Percentiles rank a stretch among this genome's conserved stretches.
phyloP scores from a whole-genome alignment of 202 grass and related monocot genomes.

The Carex sylvatica region DNA sequence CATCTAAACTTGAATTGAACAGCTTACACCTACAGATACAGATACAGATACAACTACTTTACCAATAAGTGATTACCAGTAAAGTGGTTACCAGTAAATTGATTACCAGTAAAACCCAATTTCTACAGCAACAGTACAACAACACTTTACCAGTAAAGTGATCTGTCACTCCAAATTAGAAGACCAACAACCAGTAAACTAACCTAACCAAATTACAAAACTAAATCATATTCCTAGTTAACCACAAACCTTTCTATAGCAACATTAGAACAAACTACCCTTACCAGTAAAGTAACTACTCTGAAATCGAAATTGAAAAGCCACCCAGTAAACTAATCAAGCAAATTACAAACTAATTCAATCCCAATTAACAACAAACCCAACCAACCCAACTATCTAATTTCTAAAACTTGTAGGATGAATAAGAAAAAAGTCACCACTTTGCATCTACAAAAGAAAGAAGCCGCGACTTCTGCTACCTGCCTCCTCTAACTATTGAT shows the following conservation, averaged over 20 bases:
- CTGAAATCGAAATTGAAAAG: background rate
- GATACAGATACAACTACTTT: background rate
- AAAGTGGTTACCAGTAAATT: background rate
- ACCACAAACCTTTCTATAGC: background rate
- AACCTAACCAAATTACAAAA: background rate
- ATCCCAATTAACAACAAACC: background rate
- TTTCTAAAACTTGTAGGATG: background rate
- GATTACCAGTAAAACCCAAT: too few relatives aligned
- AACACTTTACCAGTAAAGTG: background rate
- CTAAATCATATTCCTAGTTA: too few relatives aligned
- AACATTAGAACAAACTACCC: background rate
- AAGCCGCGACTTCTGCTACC: background rate
- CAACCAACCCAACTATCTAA: background rate
- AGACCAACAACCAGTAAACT: background rate
- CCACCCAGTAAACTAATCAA: background rate
- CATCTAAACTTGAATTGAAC: background rate
- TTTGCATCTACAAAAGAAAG: conserved; percentile 14
- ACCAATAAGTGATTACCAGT: background rate
- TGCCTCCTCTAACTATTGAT: background rate
- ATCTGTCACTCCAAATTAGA: background rate
- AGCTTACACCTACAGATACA: too few relatives aligned
- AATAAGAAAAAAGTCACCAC: background rate
- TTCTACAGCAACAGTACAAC: background rate
- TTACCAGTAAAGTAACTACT: background rate
- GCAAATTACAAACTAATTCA: background rate